Base-by-base conservation (phyloP, 2,329 filamentous ascomycete species). In the Neopestalotiopsis sp. region DNA sequence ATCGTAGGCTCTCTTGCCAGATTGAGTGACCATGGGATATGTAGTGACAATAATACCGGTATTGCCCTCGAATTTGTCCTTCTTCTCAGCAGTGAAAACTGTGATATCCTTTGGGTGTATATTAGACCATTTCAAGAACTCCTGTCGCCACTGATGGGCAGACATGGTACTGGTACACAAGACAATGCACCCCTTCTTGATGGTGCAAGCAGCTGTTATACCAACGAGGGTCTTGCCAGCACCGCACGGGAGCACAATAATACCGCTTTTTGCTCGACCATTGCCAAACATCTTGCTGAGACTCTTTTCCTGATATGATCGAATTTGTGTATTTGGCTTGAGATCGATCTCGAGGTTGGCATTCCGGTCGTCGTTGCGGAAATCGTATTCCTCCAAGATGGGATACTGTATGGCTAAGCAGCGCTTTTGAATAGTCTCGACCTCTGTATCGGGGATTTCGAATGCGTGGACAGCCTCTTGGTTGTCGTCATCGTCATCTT, bases 211-310 rank as follows among this genome's bases (percentile, higher is more conserved):
- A 57, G 96, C 96, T 24, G 96, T 98, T 74, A 99, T 97, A n/a
- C 96, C 96, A 17, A 99, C 96, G 56, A 99, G 84, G 1, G 96
- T 99, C 84, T 99, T 99, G 69, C 96, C 96, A 20, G 96, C 96
- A 74, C 96, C 96, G 79, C 96, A 99, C 20, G 96, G 96, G 74
- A 99, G 82, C 68, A 99, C 96, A 69, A 99, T 99, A 73, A 99
- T 97, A 68, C 96, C 96, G 80, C 94, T 98, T 83, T 97, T 96
- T 14, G 96, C 96, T 81, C 96, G 92, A 64, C 95, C 95, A 77
- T 99, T 99, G 77, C 96, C 95, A 79, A 99, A 99, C 96, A 99
- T 99, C 81, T 99, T 99, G 83, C 94, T 97, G 10, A 99, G 85
- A 73, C 94, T 97, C 83, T 98, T 97, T 80, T 99, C 96, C 79